These are phyloP conservation scores for Cryphonectria parasitica DNA, from an alignment of 2,329 filamentous ascomycete genomes.

Conservation along the genomic window DNA sequence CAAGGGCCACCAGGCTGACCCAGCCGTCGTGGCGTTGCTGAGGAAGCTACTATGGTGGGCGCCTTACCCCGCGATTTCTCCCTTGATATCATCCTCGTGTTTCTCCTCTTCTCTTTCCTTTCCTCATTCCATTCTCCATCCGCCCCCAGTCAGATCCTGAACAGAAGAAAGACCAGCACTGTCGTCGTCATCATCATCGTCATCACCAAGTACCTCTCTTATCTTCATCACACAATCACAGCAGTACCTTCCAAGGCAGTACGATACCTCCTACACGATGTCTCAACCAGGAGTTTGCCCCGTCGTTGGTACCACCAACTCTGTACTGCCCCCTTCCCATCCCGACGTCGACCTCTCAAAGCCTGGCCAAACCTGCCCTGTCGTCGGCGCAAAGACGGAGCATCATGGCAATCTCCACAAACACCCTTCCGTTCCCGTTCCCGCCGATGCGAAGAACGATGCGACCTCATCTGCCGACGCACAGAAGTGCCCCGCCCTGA, in stretches of 20 bases:
- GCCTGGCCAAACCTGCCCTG: slow-evolving; percentile 46
- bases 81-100: neutral
- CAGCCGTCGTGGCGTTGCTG: neutral
- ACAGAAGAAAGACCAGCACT: neutral
- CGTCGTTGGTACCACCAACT: slow-evolving; percentile 48
- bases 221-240: neutral
- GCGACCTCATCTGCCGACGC: slow-evolving; percentile 39
- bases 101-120: neutral
- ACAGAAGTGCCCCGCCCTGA: slow-evolving; percentile 44
- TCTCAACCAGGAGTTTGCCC: slow-evolving; percentile 40
- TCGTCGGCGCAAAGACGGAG: slow-evolving; percentile 47
- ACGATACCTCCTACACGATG: slow-evolving; percentile 24
- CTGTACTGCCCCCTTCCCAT: slow-evolving; percentile 44
- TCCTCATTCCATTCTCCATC: neutral
- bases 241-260: slow-evolving; percentile 28
- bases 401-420: slow-evolving; percentile 46
- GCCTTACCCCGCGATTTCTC: too few relatives aligned
- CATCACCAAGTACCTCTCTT: neutral
- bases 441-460: slow-evolving; percentile 31
- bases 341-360: slow-evolving; percentile 46
- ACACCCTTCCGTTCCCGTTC: slow-evolving; percentile 42
- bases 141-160: neutral
- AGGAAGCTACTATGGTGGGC: too few relatives aligned
- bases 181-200: neutral
- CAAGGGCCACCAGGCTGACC: neutral